phyloP scores from a whole-genome alignment of 2,329 filamentous ascomycete species.

The Cladosporium velox region DNA sequence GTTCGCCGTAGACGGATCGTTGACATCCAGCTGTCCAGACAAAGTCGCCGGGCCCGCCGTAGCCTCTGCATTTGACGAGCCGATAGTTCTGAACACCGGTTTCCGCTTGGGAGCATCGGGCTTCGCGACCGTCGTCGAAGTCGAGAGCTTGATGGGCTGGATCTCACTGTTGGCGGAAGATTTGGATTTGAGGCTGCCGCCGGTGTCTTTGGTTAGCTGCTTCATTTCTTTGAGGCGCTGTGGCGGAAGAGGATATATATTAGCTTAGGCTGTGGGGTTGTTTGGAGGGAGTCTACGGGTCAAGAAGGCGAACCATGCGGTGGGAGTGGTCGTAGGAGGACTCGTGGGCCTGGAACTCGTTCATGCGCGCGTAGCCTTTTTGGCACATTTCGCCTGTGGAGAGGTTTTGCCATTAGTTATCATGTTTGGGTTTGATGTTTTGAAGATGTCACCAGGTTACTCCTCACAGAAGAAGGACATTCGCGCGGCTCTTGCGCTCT shows the following conservation, averaged over 20 bases:
- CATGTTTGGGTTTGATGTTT: not conserved
- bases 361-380: conserved; percentile 93
- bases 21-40: conserved; percentile 11
- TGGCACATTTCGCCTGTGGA: conserved; percentile 70
- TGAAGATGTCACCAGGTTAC: not conserved
- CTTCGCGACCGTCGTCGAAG: not conserved
- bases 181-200: conserved; percentile 64
- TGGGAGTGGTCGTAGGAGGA: conserved; percentile 94
- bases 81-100: conserved; percentile 33
- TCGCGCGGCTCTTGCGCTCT: conserved; percentile 51
- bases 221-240: conserved; percentile 81
- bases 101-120: conserved; percentile 30
- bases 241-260: not conserved
- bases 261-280: not conserved
- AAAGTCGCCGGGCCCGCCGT: conserved; percentile 7
- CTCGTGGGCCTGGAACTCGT: conserved; percentile 94
- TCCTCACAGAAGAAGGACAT: conserved; percentile 64
- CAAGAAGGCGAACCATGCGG: conserved; percentile 64
- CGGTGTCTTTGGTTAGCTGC: conserved; percentile 73
- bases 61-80: not conserved
- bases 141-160: conserved; percentile 10
- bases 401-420: not conserved
- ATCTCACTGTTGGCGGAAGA: conserved; percentile 55
- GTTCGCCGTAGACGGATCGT: conserved; percentile 17
- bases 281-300: too few species aligned